phyloP scores from a whole-genome alignment of 768 basidiomycete genomes.

The Gyrodon lividus region DNA sequence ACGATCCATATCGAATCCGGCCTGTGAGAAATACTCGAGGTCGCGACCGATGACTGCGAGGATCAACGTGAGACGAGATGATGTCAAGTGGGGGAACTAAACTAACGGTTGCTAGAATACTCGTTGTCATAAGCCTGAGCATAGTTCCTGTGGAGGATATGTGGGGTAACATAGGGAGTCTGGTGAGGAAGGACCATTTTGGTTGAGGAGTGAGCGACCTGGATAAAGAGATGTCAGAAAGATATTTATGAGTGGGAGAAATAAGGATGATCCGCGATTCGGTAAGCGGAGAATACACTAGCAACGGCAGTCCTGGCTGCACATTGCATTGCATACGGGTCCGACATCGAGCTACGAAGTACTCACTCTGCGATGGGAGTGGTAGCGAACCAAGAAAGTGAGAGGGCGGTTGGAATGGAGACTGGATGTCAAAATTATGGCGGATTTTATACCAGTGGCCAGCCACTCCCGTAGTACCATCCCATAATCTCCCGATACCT shows the following conservation, averaged over 20 bases:
- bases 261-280: slow-evolving; percentile 27
- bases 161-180: slow-evolving; percentile 85
- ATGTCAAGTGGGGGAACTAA: not conserved
- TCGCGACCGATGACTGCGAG: slow-evolving; percentile 83
- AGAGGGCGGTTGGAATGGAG: slow-evolving; percentile 7
- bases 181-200: slow-evolving; percentile 69
- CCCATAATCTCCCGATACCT: slow-evolving; percentile 32
- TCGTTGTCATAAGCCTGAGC: slow-evolving; percentile 73
- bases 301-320: too few species aligned
- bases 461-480: slow-evolving; percentile 24
- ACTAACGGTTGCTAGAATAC: slow-evolving; percentile 56
- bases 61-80: slow-evolving; percentile 10
- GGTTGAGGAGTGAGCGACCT: slow-evolving; percentile 7
- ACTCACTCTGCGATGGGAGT: slow-evolving; percentile 20
- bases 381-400: not conserved
- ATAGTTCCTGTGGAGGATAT: slow-evolving; percentile 86
- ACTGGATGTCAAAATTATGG: not conserved
- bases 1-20: slow-evolving; percentile 98
- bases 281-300: slow-evolving; percentile 8
- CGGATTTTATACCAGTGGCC: slow-evolving; percentile 26
- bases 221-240: slow-evolving; percentile 3
- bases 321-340: slow-evolving; percentile 1
- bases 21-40: slow-evolving; percentile 96
- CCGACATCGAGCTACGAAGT: too few species aligned
- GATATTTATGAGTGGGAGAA: slow-evolving; percentile 4